Evolutionary conservation across 2,329 filamentous ascomycete species (phyloP).

Genomic region (Diaporthe citrichinensis): DNA sequence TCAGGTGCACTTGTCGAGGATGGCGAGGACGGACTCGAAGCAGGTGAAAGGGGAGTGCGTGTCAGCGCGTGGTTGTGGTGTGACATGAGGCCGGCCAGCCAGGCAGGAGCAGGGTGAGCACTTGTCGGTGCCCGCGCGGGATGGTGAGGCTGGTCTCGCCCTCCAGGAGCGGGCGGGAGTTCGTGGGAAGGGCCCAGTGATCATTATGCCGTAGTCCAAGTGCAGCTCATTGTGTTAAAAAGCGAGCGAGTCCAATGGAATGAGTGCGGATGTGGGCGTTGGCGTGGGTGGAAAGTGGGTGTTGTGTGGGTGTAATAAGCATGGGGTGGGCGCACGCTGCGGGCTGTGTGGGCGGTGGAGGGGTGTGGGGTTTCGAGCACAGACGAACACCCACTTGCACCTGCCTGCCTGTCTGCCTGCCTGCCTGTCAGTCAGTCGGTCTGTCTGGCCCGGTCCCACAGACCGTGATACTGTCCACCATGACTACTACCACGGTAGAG

Average conservation of each 20-base stretch:
- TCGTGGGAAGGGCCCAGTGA: slow-evolving; percentile 16
- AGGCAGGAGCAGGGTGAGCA: slow-evolving; percentile 2
- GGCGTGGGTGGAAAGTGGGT: slow-evolving; percentile 5
- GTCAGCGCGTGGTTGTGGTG: slow-evolving; percentile 2
- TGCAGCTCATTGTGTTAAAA: neutral
- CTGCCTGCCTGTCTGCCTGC: neutral
- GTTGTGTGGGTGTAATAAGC: neutral
- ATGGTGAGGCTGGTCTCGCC: slow-evolving; percentile 11
- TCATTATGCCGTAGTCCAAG: neutral
- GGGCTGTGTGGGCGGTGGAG: slow-evolving; percentile 20
- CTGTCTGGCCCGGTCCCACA: slow-evolving; percentile 2
- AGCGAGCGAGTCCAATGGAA: slow-evolving; percentile 19
- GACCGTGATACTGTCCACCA: neutral
- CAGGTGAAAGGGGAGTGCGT: neutral
- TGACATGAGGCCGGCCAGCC: neutral
- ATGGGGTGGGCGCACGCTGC: slow-evolving; percentile 4
- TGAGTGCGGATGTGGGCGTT: slow-evolving; percentile 2
- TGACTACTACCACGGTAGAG: neutral
- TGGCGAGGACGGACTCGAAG: neutral
- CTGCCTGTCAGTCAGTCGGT: neutral
- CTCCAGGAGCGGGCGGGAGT: neutral
- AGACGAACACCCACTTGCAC: neutral
- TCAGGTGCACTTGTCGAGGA: neutral
- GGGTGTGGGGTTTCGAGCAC: slow-evolving; percentile 12
- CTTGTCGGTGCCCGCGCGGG: slow-evolving; percentile 8